These are phyloP conservation scores for Wickerhamomyces rabaulensis DNA, from an alignment of 805 yeast genomes.

Conservation along the genomic window DNA sequence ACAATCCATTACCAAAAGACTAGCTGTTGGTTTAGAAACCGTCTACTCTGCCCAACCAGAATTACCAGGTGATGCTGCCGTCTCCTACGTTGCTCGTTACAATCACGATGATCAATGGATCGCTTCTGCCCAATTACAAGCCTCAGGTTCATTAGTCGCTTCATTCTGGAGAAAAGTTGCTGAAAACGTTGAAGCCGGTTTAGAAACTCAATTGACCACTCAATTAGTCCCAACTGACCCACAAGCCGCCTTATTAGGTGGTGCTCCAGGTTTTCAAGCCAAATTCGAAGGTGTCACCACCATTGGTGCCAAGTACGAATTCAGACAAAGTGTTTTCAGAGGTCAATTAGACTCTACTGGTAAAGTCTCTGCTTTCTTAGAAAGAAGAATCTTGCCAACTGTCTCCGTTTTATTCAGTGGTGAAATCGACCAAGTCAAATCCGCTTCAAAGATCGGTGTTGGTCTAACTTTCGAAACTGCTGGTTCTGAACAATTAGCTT, in stretches of 20 bases:
- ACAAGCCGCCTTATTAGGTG: constrained; percentile 63
- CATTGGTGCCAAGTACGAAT: constrained; percentile 95
- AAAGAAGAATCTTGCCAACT: constrained; percentile 90
- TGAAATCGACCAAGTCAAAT: constrained; percentile 83
- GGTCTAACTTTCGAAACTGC: constrained; percentile 95
- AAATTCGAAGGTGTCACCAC: constrained; percentile 89
- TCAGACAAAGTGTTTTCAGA: constrained; percentile 92
- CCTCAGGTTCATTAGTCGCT: constrained; percentile 83
- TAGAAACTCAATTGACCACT: constrained; percentile 80
- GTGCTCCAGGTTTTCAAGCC: constrained; percentile 78
- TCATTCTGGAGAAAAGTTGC: constrained; percentile 94
- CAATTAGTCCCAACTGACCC: constrained; percentile 61
- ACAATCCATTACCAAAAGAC: constrained; percentile 79
- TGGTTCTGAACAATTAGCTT: constrained; percentile 86
- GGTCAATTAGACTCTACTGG: constrained; percentile 92
- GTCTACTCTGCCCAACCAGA: constrained; percentile 76
- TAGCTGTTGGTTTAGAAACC: constrained; percentile 89
- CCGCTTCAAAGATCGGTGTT: constrained; percentile 78
- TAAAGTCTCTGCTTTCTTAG: constrained; percentile 85
- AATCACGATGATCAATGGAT: constrained; percentile 79
- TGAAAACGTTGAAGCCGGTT: constrained; percentile 91
- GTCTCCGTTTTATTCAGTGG: constrained; percentile 84
- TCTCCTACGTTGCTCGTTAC: constrained; percentile 86
- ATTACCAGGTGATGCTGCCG: constrained; percentile 85
- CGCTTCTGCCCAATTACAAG: constrained; percentile 88